phyloP scores from a whole-genome alignment of 2,329 filamentous ascomycete genomes.

The Colletotrichum limetticola region DNA sequence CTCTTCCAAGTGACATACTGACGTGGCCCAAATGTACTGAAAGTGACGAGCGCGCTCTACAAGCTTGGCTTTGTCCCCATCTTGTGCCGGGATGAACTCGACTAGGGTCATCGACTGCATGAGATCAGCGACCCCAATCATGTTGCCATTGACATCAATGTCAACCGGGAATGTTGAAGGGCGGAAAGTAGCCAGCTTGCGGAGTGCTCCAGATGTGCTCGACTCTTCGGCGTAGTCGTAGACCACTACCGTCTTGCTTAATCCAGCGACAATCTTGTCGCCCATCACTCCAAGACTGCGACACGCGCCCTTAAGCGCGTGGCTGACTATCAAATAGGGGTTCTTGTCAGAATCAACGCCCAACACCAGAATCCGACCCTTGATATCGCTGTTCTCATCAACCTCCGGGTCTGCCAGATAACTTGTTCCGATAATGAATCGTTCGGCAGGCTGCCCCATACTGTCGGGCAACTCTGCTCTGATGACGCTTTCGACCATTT shows the following conservation, averaged over 20 bases:
- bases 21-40: slow-evolving; percentile 84
- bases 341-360: slow-evolving; percentile 81
- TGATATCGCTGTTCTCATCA: slow-evolving; percentile 57
- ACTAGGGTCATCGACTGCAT: slow-evolving; percentile 92
- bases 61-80: slow-evolving; percentile 70
- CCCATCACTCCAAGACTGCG: slow-evolving; percentile 80
- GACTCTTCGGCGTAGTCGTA: slow-evolving; percentile 68
- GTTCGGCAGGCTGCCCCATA: slow-evolving; percentile 70
- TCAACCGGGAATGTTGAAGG: slow-evolving; percentile 88
- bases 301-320: slow-evolving; percentile 82
- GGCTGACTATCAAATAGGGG: slow-evolving; percentile 76
- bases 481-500: slow-evolving; percentile 88
- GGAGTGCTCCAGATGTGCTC: slow-evolving; percentile 66
- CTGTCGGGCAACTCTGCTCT: slow-evolving; percentile 75
- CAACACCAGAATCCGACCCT: slow-evolving; percentile 85
- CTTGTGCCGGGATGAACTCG: slow-evolving; percentile 70
- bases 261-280: slow-evolving; percentile 82
- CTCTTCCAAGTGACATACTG: slow-evolving; percentile 76
- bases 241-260: slow-evolving; percentile 86
- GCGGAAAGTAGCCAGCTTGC: slow-evolving; percentile 80
- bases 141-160: slow-evolving; percentile 76
- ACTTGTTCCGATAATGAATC: slow-evolving; percentile 92
- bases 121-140: slow-evolving; percentile 87
- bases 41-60: slow-evolving; percentile 83
- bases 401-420: slow-evolving; percentile 73